Percentiles rank a stretch among this genome's conserved stretches.
These are phyloP conservation scores for Neurospora sp. DNA, from an alignment of 495 filamentous ascomycete species.

Conservation along the genomic window DNA sequence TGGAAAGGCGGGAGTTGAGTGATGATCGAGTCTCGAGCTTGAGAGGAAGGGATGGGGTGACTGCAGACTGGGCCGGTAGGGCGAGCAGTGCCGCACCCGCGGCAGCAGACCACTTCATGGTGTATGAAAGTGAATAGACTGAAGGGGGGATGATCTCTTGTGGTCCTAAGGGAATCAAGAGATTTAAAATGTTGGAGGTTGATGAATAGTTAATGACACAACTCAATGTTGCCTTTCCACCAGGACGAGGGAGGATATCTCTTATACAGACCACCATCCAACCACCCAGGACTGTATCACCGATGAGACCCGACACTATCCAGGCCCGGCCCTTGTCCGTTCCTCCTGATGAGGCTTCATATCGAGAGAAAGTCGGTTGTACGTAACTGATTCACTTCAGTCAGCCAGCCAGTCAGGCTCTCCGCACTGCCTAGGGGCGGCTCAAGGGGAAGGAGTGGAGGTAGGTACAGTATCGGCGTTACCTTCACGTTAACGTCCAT, in stretches of 20 bases:
- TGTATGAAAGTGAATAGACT: background rate
- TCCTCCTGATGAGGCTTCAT: background rate
- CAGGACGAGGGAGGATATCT: background rate
- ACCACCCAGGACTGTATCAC: background rate
- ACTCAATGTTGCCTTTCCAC: background rate
- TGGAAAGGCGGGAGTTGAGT: slow-evolving; percentile 33
- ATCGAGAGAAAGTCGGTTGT: background rate
- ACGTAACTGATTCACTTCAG: background rate
- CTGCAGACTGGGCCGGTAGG: background rate
- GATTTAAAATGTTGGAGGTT: too few species aligned
- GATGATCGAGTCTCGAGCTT: slow-evolving; percentile 25
- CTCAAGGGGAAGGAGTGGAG: background rate
- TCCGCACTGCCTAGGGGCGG: background rate
- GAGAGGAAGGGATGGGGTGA: slow-evolving; percentile 16
- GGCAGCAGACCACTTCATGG: background rate
- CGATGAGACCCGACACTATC: background rate
- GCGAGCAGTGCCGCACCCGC: background rate
- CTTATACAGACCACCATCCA: background rate
- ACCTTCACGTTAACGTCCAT: background rate
- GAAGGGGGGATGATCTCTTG: background rate
- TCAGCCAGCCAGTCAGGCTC: background rate
- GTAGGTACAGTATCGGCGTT: background rate
- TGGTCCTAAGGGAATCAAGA: background rate
- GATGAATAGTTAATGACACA: background rate
- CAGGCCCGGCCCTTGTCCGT: background rate